phyloP scores from a whole-genome alignment of 192 early-diverging fungal species.

The Kappamyces sp. region DNA sequence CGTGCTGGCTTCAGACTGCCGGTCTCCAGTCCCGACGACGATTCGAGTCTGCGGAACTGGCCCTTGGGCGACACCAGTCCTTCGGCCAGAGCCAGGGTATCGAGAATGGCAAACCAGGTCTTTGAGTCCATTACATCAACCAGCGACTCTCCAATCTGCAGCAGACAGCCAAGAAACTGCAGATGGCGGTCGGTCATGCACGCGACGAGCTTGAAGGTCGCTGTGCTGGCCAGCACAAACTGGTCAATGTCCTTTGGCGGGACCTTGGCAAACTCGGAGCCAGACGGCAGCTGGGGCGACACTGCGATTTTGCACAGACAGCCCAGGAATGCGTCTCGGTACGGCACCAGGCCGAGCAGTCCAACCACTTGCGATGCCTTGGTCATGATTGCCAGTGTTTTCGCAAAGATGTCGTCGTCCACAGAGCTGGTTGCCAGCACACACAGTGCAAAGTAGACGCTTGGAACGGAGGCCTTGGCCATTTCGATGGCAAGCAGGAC shows the following conservation, averaged over 20 bases:
- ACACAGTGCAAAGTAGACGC: conserved; percentile 67
- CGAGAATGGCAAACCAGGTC: conserved; percentile 82
- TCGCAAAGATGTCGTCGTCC: conserved; percentile 78
- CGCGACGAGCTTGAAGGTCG: background rate
- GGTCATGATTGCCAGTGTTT: conserved; percentile 61
- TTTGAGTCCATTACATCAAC: conserved; percentile 62
- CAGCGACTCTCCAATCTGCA: conserved; percentile 67
- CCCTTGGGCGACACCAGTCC: conserved; percentile 51
- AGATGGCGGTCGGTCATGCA: conserved; percentile 71
- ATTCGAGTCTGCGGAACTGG: no score
- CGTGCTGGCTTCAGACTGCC: no score
- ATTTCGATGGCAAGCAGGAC: conserved; percentile 60
- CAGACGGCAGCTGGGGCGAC: conserved; percentile 33
- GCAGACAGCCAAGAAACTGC: conserved; percentile 63
- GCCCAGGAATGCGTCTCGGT: conserved; percentile 80
- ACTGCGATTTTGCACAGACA: conserved; percentile 80
- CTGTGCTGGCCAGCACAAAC: background rate
- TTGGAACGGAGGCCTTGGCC: conserved; percentile 75
- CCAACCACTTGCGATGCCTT: conserved; percentile 75
- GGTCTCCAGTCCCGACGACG: no score
- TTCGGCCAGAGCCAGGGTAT: conserved; percentile 84
- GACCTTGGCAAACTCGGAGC: conserved; percentile 11
- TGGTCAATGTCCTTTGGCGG: background rate
- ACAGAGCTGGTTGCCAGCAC: conserved; percentile 69
- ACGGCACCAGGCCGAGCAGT: conserved; percentile 65